Conservation (phyloP, 208 protist genomes). For the Trypanosoma conorhini region DNA sequence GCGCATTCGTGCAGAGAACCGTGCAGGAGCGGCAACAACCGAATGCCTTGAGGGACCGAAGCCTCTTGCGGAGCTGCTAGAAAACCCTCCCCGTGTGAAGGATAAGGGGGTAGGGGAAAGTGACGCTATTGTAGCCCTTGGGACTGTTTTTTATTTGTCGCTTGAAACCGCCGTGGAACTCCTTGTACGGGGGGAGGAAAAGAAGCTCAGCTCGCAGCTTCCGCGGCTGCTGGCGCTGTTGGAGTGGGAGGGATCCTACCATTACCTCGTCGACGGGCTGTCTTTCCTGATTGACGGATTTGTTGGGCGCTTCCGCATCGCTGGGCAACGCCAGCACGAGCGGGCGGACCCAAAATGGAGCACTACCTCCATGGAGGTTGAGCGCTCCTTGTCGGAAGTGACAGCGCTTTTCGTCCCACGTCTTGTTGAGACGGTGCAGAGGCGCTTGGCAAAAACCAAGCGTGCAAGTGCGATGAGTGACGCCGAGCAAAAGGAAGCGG, state of each 20-base stretch:
- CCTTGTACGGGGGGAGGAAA: conserved; percentile 45
- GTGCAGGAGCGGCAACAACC: neutral
- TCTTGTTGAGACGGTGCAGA: conserved; percentile 35
- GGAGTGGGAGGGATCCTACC: conserved; percentile 35
- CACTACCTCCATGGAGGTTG: conserved; percentile 25
- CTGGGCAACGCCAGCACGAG: conserved; percentile 9
- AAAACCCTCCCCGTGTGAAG: neutral
- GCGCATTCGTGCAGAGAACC: conserved; percentile 22
- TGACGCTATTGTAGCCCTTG: conserved; percentile 1
- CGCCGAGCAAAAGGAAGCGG: conserved; percentile 14
- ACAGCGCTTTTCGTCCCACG: conserved; percentile 39
- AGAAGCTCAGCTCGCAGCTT: conserved; percentile 27
- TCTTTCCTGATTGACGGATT: conserved; percentile 31
- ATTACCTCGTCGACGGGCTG: conserved; percentile 42
- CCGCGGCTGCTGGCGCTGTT: conserved; percentile 36
- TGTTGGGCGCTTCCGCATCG: conserved; percentile 23
- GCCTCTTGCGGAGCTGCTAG: conserved; percentile 21
- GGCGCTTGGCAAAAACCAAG: conserved; percentile 16
- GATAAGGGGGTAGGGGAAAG: neutral
- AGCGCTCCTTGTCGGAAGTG: conserved; percentile 43
- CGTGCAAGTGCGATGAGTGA: conserved; percentile 17
- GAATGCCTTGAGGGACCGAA: conserved; percentile 15
- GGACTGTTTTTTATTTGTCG: conserved; percentile 34
- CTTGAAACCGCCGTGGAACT: conserved; percentile 38
- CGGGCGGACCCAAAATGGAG: neutral